Percentiles rank a stretch among this genome's conserved stretches.
Evolutionary conservation across 2,329 filamentous ascomycete species (phyloP).

Genomic region (Diaporthe citriasiana): DNA sequence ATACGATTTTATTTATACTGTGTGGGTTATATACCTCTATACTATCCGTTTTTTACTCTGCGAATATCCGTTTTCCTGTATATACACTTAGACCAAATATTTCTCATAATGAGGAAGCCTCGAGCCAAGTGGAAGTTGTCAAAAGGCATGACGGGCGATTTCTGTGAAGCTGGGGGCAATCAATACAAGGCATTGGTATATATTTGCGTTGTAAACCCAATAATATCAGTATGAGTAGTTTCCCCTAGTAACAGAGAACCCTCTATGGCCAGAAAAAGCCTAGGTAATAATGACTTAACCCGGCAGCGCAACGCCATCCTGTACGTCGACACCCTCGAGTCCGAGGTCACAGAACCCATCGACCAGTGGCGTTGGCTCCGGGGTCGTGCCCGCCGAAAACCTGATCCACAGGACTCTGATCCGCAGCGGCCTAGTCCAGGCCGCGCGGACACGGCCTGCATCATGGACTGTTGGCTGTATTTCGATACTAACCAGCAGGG

Average conservation of each 20-base stretch:
- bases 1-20: no score
- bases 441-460: background rate
- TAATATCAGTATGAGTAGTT: no score
- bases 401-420: slow-evolving; percentile 1
- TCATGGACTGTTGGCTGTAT: slow-evolving; percentile 13
- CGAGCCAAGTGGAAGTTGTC: no score
- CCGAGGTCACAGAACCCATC: background rate
- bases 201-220: no score
- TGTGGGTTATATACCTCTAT: no score
- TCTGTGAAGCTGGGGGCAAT: no score
- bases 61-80: no score
- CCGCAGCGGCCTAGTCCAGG: slow-evolving; percentile 7
- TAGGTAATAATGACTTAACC: background rate
- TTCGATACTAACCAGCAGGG: slow-evolving; percentile 12
- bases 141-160: no score
- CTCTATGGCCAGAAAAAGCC: background rate
- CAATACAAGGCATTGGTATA: no score
- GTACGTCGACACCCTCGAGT: slow-evolving; percentile 14
- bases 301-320: background rate
- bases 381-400: background rate
- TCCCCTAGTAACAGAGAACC: background rate
- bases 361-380: background rate
- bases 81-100: no score
- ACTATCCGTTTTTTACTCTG: no score
- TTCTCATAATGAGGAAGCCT: no score